Evolutionary conservation across 768 basidiomycete species (phyloP), one percentile per base, ranked within the genome.

Genomic region (Serpula lacrymans): DNA sequence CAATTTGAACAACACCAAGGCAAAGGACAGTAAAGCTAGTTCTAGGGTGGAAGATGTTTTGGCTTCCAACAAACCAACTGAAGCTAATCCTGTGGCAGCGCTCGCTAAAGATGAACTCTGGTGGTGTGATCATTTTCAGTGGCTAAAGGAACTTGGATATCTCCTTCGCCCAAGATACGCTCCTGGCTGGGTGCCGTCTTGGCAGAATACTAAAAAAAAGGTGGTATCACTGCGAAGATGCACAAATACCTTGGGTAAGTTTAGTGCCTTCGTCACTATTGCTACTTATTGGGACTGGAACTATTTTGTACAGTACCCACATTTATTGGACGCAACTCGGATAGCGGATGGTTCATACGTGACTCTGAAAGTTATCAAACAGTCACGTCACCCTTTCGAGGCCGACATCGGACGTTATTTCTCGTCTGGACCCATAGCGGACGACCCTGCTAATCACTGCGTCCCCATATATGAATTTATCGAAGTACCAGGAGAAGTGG

Each of bases 311-410:
- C 28, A 10, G 10, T 29, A 11, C 10, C 17, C 33, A 11, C 9
- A 39, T 12, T 13, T 44, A 0, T 16, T 57, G 11, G 64, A 64
- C 37, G 65, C 65, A 1, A 39, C 44, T 2, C 48, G 62, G 3
- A 28, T 45, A 6, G 21, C 4, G 8, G 59, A 67, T 30, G 50
- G 51, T 12, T 39, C 40, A 10, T 44, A 26, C 2, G 60, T 70
- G 7, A 34, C 45, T 17, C 41, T 70, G 20, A 68, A 67, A 30
- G 22, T 32, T 24, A 39, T 58, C 0, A 10, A 46, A 1, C 41
- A 35, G 5, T 16, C 34, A 3, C 29, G 39, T 1, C 40, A 47
- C 32, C 46, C 55, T n/a, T 37, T 14, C 22, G 58, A 59, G 27
- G 39, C 49, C 5, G 37, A 52, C 1, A 51, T 57, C 9, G 47